A percentile compares a stretch with the other conserved stretches of the same genome.
These are phyloP conservation scores for Coelastrella sp. DNA, from an alignment of 139 green algal genomes.

Conservation along the genomic window DNA sequence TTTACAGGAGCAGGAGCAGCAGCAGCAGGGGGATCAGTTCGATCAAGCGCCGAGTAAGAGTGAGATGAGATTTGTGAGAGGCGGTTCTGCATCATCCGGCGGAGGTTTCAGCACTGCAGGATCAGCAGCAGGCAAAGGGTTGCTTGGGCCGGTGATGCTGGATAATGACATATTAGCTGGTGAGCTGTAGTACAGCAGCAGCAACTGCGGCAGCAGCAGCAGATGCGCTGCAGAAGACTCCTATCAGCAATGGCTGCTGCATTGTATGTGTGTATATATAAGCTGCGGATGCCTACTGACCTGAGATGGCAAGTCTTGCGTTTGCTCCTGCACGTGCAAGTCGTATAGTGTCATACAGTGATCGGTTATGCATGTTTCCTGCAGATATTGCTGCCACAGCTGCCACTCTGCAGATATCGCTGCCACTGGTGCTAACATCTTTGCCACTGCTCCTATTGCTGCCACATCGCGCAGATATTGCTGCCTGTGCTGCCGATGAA, in stretches of 20 bases:
- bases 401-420: not conserved
- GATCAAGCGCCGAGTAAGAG: not conserved
- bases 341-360: too few species aligned
- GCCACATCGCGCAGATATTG: slow-evolving; percentile 4
- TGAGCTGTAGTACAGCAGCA: too few species aligned
- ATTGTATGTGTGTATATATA: too few species aligned
- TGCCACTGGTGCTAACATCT: not conserved
- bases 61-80: not conserved
- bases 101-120: not conserved
- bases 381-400: not conserved
- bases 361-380: too few species aligned
- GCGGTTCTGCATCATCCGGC: not conserved
- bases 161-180: slow-evolving; percentile 39
- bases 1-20: not conserved
- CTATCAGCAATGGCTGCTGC: too few species aligned
- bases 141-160: not conserved
- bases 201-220: too few species aligned
- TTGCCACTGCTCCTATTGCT: not conserved
- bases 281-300: too few species aligned
- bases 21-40: slow-evolving; percentile 10
- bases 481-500: slow-evolving; percentile 31
- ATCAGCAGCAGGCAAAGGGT: not conserved
- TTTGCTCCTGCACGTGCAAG: not conserved
- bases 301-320: not conserved
- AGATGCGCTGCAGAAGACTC: too few species aligned